These are phyloP conservation scores for Solanum sitiens DNA, from an alignment of 257 asterid species.

Conservation along the genomic window DNA sequence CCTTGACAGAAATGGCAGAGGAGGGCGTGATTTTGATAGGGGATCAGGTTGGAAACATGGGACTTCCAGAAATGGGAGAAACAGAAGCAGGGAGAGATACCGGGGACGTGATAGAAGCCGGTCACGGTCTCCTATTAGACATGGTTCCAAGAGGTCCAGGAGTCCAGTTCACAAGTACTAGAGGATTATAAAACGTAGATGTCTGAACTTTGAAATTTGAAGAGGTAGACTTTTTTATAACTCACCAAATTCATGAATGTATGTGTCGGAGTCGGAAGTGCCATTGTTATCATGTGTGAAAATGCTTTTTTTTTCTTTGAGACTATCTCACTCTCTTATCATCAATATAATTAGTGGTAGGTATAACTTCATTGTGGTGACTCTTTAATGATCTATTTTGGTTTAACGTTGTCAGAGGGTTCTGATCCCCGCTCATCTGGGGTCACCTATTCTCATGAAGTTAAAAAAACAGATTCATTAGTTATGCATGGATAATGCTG, in stretches of 20 bases:
- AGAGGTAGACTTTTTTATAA: conserved; percentile 73
- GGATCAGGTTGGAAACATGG: conserved; percentile 51
- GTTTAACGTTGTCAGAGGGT: not conserved
- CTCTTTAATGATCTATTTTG: conserved; percentile 11
- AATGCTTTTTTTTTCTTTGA: conserved; percentile 45
- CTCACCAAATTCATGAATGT: conserved; percentile 42
- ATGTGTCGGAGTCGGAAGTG: conserved; percentile 41
- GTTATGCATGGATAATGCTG: conserved; percentile 25
- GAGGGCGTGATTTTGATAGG: conserved; percentile 44
- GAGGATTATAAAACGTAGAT: conserved; percentile 36
- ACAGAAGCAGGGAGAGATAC: conserved; percentile 68
- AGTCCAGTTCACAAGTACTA: conserved; percentile 57
- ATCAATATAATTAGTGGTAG: conserved; percentile 80
- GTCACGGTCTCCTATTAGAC: conserved; percentile 75
- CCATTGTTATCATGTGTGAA: conserved; percentile 52
- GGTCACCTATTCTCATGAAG: conserved; percentile 4
- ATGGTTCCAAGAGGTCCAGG: conserved; percentile 54
- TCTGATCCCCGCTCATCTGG: conserved; percentile 15
- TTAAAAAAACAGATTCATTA: conserved; percentile 14
- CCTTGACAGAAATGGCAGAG: conserved; percentile 60
- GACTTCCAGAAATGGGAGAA: conserved; percentile 61
- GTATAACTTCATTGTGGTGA: conserved; percentile 21
- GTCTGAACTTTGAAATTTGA: conserved; percentile 45
- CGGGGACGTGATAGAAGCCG: conserved; percentile 63
- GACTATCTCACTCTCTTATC: conserved; percentile 60